Evolutionary conservation across 225 moss, liverwort and hornwort species (phyloP).

Genomic region (Neckera pumila): DNA sequence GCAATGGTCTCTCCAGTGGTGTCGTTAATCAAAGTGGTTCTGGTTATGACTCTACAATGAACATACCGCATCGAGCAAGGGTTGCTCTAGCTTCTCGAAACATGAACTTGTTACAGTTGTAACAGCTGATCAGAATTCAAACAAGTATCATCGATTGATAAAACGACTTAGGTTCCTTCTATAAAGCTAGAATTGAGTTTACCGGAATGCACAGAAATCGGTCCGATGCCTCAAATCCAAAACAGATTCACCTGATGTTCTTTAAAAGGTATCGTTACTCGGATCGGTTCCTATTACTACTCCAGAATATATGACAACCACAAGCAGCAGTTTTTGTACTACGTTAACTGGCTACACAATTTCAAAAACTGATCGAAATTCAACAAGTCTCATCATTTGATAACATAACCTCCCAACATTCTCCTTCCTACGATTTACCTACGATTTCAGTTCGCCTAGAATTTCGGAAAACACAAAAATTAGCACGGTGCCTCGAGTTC

Average conservation of each 20-base stretch:
- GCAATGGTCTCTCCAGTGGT: not conserved
- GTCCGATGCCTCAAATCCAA: not conserved
- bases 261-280: not conserved
- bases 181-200: not conserved
- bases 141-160: not conserved
- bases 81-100: not conserved
- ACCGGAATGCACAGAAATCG: not conserved
- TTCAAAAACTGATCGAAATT: not conserved
- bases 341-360: not conserved
- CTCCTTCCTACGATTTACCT: not conserved
- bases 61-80: not conserved
- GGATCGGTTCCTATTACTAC: not conserved
- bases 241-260: not conserved
- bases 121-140: not conserved
- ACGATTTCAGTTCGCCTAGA: not conserved
- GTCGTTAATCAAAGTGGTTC: not conserved
- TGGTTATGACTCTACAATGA: not conserved
- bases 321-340: not conserved
- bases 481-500: not conserved
- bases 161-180: not conserved
- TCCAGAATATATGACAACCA: not conserved
- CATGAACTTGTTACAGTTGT: not conserved
- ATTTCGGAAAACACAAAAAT: not conserved
- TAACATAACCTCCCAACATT: not conserved
- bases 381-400: too few species aligned